Base-by-base conservation (phyloP, 1,284 basidiomycete species). In the Salmacisia buchloeana region DNA sequence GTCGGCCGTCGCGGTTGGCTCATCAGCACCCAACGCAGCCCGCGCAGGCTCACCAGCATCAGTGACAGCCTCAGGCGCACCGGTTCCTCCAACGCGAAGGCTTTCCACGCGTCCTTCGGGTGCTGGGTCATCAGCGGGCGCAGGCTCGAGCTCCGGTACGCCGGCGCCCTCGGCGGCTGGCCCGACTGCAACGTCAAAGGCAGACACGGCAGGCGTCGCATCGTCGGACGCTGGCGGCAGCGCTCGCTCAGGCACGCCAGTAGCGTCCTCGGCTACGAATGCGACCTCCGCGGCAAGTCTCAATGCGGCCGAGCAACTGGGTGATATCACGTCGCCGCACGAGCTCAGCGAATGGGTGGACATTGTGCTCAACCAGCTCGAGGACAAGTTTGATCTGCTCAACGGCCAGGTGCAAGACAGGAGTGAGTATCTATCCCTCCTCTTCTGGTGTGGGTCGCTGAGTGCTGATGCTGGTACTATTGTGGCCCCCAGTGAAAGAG, bases 341-440 rank as follows among this genome's bases (percentile, higher is more conserved):
- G 76, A 77, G 59, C 64, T 79, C n/a, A 69, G 72, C 39, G 76
- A 79, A 39, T 79, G 77, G 77, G 76, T 79, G 18, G 77, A 79
- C 31, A 70, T 67, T 15, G 67, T 77, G 3, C 61, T 77, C 3
- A 58, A 66, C 31, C 69, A 75, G 46, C 68, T 79, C 29, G 76
- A 77, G 60, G 62, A 62, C n/a, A 59, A 73, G 10, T 74, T 77
- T 38, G 70, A 72, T 31, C 71, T 70, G 43, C 72, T 75, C 65
- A 72, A 70, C 43, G 65, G 65, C 21, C 74, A 77, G 41, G 73
- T 78, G 13, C 69, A 67, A 34, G 56, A 63, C 2, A 59, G 77
- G 3, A 78, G 76, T 78, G 66, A 65, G 76, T 75, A 12, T 13
- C 7, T 36, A 23, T 18, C 6, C 27, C 12, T 4, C 23, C 10